phyloP scores from a whole-genome alignment of 371 early-diverging fungal genomes.

The Mucor circinelloides region DNA sequence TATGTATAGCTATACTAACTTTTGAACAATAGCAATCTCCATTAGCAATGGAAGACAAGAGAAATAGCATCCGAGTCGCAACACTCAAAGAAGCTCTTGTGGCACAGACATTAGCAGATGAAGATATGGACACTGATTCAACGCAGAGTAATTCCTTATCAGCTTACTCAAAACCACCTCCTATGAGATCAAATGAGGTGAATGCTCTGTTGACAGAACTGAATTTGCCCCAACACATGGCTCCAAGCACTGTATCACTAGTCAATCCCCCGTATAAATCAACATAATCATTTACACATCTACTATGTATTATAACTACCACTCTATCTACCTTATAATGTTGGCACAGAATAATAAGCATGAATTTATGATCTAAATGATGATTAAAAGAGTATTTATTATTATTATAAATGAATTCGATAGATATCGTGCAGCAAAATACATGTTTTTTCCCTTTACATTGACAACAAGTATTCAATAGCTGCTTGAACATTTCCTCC shows the following conservation, averaged over 20 bases:
- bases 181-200: not conserved
- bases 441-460: slow-evolving; percentile 2
- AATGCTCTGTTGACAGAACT: slow-evolving; percentile 22
- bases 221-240: not conserved
- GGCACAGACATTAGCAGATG: not conserved
- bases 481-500: slow-evolving; percentile 79
- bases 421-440: not conserved
- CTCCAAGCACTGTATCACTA: slow-evolving; percentile 18
- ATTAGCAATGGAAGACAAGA: not conserved
- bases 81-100: slow-evolving; percentile 46
- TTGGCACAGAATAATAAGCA: no score
- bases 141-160: slow-evolving; percentile 15
- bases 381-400: not conserved
- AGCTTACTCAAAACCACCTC: not conserved
- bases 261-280: slow-evolving; percentile 29
- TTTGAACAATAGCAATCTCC: not conserved
- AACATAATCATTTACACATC: not conserved
- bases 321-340: no score
- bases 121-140: slow-evolving; percentile 18
- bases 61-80: slow-evolving; percentile 40
- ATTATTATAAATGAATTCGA: not conserved
- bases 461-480: slow-evolving; percentile 59
- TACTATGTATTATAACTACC: not conserved
- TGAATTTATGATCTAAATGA: no score
- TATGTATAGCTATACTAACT: no score